Conservation (phyloP, 805 yeast species). For the Zygosaccharomyces bailii region DNA sequence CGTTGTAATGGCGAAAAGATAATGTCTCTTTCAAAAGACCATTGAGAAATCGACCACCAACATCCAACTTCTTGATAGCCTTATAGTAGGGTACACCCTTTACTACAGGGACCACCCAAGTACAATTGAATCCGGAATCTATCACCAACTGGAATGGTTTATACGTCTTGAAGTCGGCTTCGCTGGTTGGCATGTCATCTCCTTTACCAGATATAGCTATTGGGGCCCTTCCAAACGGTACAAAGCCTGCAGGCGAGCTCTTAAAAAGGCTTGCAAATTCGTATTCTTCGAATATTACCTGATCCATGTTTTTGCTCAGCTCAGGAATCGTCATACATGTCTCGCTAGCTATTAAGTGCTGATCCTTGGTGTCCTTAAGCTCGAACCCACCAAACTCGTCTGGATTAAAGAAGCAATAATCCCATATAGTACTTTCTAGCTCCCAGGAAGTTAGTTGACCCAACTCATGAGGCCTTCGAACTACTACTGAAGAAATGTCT, state of each 20-base stretch:
- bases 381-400: conserved; percentile 44
- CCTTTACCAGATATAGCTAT: conserved; percentile 25
- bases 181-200: conserved; percentile 8
- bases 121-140: conserved; percentile 84
- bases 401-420: conserved; percentile 56
- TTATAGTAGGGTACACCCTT: conserved; percentile 73
- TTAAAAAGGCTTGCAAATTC: conserved; percentile 71
- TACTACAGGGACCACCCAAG: conserved; percentile 82
- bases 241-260: conserved; percentile 55
- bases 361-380: conserved; percentile 43
- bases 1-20: conserved; percentile 88
- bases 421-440: conserved; percentile 86
- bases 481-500: conserved; percentile 69
- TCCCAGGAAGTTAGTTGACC: conserved; percentile 94
- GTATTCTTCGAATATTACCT: conserved; percentile 90
- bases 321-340: conserved; percentile 79
- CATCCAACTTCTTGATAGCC: conserved; percentile 72
- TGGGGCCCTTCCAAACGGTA: conserved; percentile 53
- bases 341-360: conserved; percentile 71
- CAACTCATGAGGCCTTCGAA: conserved; percentile 79
- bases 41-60: conserved; percentile 83
- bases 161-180: conserved; percentile 18
- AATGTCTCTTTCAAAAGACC: conserved; percentile 81
- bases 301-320: conserved; percentile 80
- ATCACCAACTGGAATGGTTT: conserved; percentile 73